These are phyloP conservation scores for Teratosphaeria destructans DNA, from an alignment of 2,329 filamentous ascomycete genomes.

Conservation along the genomic window DNA sequence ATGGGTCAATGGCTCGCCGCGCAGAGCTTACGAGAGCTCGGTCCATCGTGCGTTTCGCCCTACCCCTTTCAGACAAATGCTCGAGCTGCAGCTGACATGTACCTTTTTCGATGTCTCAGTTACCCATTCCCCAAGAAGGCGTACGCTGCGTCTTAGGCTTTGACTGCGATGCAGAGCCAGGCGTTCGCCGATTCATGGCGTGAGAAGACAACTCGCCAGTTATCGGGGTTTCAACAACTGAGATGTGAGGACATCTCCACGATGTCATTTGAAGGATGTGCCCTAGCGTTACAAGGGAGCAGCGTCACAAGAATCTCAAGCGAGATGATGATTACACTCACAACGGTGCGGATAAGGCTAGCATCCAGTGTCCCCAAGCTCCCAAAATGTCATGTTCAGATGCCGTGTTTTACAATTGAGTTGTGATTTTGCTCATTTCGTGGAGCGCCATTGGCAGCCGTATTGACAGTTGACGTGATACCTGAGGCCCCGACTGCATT, in stretches of 20 bases:
- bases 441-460: neutral
- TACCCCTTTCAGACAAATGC: neutral
- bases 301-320: neutral
- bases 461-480: neutral
- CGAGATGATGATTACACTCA: neutral
- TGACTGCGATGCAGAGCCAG: neutral
- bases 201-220: neutral
- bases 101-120: constrained; percentile 8
- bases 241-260: constrained; percentile 22
- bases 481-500: neutral
- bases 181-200: neutral
- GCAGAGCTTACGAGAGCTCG: constrained; percentile 87
- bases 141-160: constrained; percentile 13
- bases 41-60: constrained; percentile 70
- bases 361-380: neutral
- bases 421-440: neutral
- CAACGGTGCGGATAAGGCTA: neutral
- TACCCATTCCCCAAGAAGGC: constrained; percentile 30
- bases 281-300: neutral
- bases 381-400: neutral
- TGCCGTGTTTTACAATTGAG: neutral
- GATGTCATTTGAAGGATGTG: constrained; percentile 10
- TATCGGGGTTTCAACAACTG: constrained; percentile 24
- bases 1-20: constrained; percentile 95
- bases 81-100: neutral